Base-by-base conservation (phyloP, 495 filamentous ascomycete genomes). In the Cercophora sp. region DNA sequence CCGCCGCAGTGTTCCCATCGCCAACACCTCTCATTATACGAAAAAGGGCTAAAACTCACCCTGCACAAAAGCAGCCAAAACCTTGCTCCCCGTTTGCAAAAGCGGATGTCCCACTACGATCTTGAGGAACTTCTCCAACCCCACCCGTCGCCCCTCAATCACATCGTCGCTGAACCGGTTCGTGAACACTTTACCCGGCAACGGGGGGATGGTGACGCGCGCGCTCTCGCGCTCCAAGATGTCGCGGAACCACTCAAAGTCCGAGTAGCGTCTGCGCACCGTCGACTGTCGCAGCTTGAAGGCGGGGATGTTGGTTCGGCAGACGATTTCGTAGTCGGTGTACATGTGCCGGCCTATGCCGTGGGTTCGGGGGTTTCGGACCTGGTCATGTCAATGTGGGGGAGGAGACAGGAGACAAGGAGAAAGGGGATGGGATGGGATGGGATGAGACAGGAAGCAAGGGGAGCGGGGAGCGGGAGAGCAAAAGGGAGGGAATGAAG, bases 241-340 rank as follows among this genome's bases (percentile, higher is more conserved):
- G 67, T 98, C 93, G 61, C 93, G 90, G 74, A 98, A 98, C 75
- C 93, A 91, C 74, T 98, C 93, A 61, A 98, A 98, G 70, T 98
- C 93, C 51, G 85, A 91, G 73, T 98, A 98, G 22, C 93, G 88
- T 48, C 93, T 83, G 51, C 93, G 90, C 45, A 97, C 94, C 55
- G 81, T 78, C 40, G 85, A 90, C 65, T 88, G 72, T 37, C 72
- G 72, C 55, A 97, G 83, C 76, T 96, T 95, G 81, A 98, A 98
- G 58, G 94, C 91, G 51, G 93, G 93, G 67, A 98, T 98, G 74
- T 98, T 98, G 70, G 93, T 98, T 35, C 88, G 84, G 76, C 91
- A 96, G 54, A 93, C 75, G 60, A 98, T 95, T 72, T 96, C 92
- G 74, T 98, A 98, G 73, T 92, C 91, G 40, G 93, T 98, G 77